Percentiles rank a stretch among this genome's conserved stretches.
Evolutionary conservation across 2,329 filamentous ascomycete genomes (phyloP).

Genomic region (Ophiostoma himal-ulmi): DNA sequence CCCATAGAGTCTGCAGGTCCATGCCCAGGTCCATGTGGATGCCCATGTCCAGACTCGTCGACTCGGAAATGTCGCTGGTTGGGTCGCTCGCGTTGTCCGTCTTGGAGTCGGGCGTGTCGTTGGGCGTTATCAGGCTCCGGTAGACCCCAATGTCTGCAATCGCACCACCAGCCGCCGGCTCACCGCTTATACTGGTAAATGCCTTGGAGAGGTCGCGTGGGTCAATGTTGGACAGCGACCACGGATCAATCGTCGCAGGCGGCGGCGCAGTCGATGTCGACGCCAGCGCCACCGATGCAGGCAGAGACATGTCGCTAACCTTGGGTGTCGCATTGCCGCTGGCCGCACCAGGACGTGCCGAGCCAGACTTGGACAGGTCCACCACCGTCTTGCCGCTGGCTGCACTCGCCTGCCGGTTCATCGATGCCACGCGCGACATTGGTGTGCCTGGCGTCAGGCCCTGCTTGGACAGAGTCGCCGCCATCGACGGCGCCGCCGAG

Average conservation of each 20-base stretch:
- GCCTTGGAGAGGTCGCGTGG: conserved; percentile 45
- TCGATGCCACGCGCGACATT: conserved; percentile 47
- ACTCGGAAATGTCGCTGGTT: conserved; percentile 57
- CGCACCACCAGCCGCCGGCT: conserved; percentile 41
- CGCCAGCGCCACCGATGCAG: conserved; percentile 24
- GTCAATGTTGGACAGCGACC: conserved; percentile 45
- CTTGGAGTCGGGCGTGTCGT: conserved; percentile 59
- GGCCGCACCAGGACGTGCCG: conserved; percentile 7
- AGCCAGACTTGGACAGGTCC: conserved; percentile 29
- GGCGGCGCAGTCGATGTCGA: conserved; percentile 13
- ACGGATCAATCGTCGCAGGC: conserved; percentile 27
- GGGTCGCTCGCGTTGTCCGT: conserved; percentile 54
- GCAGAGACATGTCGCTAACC: conserved; percentile 25
- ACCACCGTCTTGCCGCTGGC: conserved; percentile 33
- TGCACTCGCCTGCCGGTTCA: conserved; percentile 48
- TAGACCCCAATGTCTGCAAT: conserved; percentile 51
- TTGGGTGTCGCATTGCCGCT: background rate
- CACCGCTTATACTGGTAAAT: conserved; percentile 34
- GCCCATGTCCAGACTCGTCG: conserved; percentile 49
- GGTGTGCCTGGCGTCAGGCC: conserved; percentile 42
- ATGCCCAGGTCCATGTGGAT: conserved; percentile 45
- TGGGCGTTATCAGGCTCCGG: conserved; percentile 49
- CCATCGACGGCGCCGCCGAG: conserved; percentile 33
- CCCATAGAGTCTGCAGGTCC: conserved; percentile 25
- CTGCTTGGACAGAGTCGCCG: conserved; percentile 43